Evolutionary conservation across 306 rosid species (phyloP).

Genomic region (Lablab purpureus): DNA sequence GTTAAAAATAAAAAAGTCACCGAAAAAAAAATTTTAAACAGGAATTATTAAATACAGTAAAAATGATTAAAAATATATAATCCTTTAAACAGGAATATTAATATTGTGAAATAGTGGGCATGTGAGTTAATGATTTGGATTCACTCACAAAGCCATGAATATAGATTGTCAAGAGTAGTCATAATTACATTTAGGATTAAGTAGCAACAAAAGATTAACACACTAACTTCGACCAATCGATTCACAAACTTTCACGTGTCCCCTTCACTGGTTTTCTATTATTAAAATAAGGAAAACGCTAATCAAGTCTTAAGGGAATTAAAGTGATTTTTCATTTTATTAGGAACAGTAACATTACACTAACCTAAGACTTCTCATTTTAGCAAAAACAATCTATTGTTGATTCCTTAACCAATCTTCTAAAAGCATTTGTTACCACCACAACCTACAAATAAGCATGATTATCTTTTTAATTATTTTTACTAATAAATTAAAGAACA

Average conservation of each 20-base stretch:
- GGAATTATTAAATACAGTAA: no score
- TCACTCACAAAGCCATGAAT: background rate
- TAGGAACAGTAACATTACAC: background rate
- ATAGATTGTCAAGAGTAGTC: background rate
- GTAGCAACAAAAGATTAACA: background rate
- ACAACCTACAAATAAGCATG: background rate
- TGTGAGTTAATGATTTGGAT: no score
- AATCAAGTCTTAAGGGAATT: no score
- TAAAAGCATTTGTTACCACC: background rate
- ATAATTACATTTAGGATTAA: background rate
- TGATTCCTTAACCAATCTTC: background rate
- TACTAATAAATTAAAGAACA: no score
- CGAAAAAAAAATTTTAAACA: no score
- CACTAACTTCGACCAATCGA: conserved; percentile 25
- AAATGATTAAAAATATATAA: no score
- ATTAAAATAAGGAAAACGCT: background rate
- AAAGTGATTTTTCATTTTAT: background rate
- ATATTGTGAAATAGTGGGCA: no score
- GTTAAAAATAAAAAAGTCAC: no score
- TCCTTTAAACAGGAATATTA: no score
- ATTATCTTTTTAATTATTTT: no score
- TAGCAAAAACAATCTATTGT: no score
- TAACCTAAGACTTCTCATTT: no score
- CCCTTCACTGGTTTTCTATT: background rate
- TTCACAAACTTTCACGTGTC: conserved; percentile 36